Conservation (phyloP, 1,139 yeast genomes). For the Lodderomyces parapsilosis region DNA sequence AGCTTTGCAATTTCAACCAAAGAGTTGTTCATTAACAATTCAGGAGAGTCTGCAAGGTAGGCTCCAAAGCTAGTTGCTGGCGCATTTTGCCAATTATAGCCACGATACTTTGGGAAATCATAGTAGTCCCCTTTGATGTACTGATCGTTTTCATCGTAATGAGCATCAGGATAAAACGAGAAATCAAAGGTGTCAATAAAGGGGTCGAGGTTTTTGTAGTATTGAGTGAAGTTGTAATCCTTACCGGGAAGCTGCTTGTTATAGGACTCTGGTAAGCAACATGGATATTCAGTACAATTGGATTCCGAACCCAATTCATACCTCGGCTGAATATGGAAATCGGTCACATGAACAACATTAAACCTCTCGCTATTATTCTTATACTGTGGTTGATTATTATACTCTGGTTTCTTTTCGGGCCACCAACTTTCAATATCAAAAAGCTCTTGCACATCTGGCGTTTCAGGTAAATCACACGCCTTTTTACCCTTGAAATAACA, state of each 20-base stretch:
- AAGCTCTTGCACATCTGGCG: slow-evolving; percentile 24
- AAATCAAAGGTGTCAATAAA: slow-evolving; percentile 21
- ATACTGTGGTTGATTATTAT: slow-evolving; percentile 27
- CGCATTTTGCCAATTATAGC: slow-evolving; percentile 38
- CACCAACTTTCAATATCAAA: slow-evolving; percentile 29
- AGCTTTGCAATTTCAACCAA: slow-evolving; percentile 43
- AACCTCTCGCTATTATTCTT: slow-evolving; percentile 30
- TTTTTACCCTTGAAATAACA: slow-evolving; percentile 26
- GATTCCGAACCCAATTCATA: slow-evolving; percentile 60
- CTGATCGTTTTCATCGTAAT: slow-evolving; percentile 31
- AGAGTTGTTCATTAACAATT: slow-evolving; percentile 54
- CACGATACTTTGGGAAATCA: slow-evolving; percentile 35
- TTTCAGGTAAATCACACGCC: slow-evolving; percentile 29
- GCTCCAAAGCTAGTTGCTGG: slow-evolving; percentile 64
- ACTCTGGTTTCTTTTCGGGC: slow-evolving; percentile 28
- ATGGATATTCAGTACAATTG: slow-evolving; percentile 52
- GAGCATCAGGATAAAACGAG: slow-evolving; percentile 17
- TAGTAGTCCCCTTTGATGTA: slow-evolving; percentile 43
- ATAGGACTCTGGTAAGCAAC: slow-evolving; percentile 51
- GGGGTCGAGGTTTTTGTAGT: slow-evolving; percentile 19
- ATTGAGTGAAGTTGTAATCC: slow-evolving; percentile 33
- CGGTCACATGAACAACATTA: slow-evolving; percentile 64
- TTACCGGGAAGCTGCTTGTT: slow-evolving; percentile 25
- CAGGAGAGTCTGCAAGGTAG: slow-evolving; percentile 66
- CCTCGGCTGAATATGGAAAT: slow-evolving; percentile 60